Percentiles rank a stretch among this genome's conserved stretches.
Conservation (phyloP, 2,329 filamentous ascomycete genomes). For the Paecilomyces fulvus region DNA sequence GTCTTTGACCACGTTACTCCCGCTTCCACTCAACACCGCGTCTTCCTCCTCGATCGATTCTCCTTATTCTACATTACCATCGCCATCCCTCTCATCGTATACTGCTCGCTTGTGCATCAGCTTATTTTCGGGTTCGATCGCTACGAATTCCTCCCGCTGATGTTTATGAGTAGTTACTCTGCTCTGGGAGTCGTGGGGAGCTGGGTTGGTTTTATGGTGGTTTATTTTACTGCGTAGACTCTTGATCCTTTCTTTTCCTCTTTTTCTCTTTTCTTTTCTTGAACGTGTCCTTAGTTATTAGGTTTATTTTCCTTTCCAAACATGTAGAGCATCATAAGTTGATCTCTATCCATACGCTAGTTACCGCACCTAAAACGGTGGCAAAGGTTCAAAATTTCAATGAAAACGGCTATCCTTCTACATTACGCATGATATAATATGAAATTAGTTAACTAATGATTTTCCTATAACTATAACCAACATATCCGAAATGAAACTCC, state of each 20-base stretch:
- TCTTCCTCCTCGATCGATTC: slow-evolving; percentile 87
- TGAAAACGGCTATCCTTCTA: too few relatives aligned
- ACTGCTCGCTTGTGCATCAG: slow-evolving; percentile 76
- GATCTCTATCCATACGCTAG: background rate
- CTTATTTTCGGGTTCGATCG: slow-evolving; percentile 65
- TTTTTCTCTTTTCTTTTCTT: background rate
- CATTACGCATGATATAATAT: too few relatives aligned
- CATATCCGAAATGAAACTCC: background rate
- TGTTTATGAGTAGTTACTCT: slow-evolving; percentile 94
- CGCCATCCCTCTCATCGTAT: slow-evolving; percentile 79
- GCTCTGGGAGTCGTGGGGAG: slow-evolving; percentile 92
- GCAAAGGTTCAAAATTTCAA: background rate
- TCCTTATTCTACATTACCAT: slow-evolving; percentile 82
- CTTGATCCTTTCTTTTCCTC: background rate
- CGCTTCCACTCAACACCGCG: slow-evolving; percentile 66
- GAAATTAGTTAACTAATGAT: too few relatives aligned
- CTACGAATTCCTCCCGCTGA: slow-evolving; percentile 86
- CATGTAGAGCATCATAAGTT: background rate
- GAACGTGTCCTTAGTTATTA: background rate
- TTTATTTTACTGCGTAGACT: slow-evolving; percentile 61
- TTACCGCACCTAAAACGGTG: background rate
- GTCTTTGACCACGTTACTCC: slow-evolving; percentile 82
- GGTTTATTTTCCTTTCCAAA: background rate
- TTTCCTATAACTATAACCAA: too few relatives aligned
- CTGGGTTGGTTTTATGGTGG: slow-evolving; percentile 88